Conservation (phyloP, 257 asterid species). For the Solanum ahanhuiri region DNA sequence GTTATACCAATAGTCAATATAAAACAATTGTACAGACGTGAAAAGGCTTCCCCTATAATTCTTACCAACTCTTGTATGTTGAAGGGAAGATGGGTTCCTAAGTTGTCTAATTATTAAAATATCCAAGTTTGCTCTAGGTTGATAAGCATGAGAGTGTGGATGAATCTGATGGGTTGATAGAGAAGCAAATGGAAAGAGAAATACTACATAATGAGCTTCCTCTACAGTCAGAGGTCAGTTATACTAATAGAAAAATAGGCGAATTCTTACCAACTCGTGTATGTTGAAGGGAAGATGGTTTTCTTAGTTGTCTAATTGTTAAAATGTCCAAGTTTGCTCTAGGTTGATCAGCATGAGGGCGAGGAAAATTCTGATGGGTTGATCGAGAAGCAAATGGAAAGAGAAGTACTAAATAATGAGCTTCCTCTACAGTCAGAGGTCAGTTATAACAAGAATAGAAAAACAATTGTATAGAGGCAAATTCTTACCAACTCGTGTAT, state of each 20-base stretch:
- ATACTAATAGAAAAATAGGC: not conserved
- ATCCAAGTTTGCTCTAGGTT: slow-evolving; percentile 6
- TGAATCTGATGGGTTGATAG: slow-evolving; percentile 20
- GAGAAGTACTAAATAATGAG: slow-evolving; percentile 26
- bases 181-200: slow-evolving; percentile 32
- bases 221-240: slow-evolving; percentile 39
- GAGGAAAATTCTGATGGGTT: slow-evolving; percentile 1
- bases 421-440: slow-evolving; percentile 38
- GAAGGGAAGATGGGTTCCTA: not conserved
- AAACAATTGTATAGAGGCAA: not conserved
- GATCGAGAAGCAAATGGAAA: slow-evolving; percentile 8
- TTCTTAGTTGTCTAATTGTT: not conserved
- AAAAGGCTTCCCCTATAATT: not conserved
- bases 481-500: not conserved
- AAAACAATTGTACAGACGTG: not conserved
- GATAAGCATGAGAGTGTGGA: slow-evolving; percentile 40
- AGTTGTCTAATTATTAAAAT: not conserved
- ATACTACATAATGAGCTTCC: slow-evolving; percentile 22
- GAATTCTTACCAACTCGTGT: not conserved
- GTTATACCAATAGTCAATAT: not conserved
- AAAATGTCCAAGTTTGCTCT: not conserved
- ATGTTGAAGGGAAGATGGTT: not conserved
- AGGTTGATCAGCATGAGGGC: slow-evolving; percentile 22
- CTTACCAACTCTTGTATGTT: not conserved
- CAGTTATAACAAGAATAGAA: slow-evolving; percentile 4